These are phyloP conservation scores for Quercus berberidifolia DNA, from an alignment of 306 rosid species.

Conservation along the genomic window DNA sequence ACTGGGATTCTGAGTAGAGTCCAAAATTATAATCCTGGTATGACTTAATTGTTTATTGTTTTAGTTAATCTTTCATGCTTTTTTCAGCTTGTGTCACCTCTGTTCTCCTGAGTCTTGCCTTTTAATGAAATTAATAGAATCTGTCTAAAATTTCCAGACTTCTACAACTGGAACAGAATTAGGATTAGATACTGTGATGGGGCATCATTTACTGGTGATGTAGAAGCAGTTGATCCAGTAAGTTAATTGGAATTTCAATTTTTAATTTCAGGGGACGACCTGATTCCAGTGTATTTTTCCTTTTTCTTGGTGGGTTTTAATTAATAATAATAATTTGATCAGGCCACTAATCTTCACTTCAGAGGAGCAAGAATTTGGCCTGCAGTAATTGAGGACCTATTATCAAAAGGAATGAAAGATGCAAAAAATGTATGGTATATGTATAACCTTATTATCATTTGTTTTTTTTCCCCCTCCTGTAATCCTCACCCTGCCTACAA, in stretches of 20 bases:
- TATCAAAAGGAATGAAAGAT: slow-evolving; percentile 81
- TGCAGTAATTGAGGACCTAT: slow-evolving; percentile 66
- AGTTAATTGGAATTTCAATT: slow-evolving; percentile 28
- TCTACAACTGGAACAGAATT: slow-evolving; percentile 85
- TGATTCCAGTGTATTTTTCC: not conserved
- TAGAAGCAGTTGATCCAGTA: slow-evolving; percentile 75
- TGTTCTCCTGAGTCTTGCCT: not conserved
- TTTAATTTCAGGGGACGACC: not conserved
- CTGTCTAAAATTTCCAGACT: slow-evolving; percentile 45
- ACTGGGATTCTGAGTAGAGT: slow-evolving; percentile 66
- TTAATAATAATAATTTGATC: slow-evolving; percentile 13
- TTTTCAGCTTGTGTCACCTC: not conserved
- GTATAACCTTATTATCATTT: slow-evolving; percentile 20
- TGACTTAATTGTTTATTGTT: not conserved
- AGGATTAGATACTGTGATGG: slow-evolving; percentile 94
- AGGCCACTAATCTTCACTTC: slow-evolving; percentile 77
- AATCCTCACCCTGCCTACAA: slow-evolving; percentile 1
- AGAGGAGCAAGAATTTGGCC: slow-evolving; percentile 86
- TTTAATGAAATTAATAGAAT: not conserved
- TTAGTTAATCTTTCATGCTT: not conserved
- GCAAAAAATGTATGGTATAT: slow-evolving; percentile 51
- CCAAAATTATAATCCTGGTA: slow-evolving; percentile 75
- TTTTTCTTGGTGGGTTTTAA: not conserved
- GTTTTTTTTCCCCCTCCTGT: not conserved
- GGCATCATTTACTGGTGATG: slow-evolving; percentile 90